These are phyloP conservation scores for Blastomyces emzantsi DNA, from an alignment of 2,329 filamentous ascomycete genomes.

Conservation along the genomic window DNA sequence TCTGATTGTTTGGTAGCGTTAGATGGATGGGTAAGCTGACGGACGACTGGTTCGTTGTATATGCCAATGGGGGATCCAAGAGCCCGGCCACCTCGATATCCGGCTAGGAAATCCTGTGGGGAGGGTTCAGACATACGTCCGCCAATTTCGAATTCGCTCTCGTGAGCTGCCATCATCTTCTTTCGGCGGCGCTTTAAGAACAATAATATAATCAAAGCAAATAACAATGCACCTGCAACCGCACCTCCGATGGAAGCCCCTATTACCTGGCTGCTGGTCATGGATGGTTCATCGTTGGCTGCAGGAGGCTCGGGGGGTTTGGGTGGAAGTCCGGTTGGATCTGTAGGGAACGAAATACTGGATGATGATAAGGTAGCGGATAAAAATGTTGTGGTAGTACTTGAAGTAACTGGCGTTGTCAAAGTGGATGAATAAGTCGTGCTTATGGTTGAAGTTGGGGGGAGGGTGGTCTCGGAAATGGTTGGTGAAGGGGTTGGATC, in stretches of 20 bases:
- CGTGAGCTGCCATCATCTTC: slow-evolving; percentile 17
- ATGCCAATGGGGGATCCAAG: slow-evolving; percentile 13
- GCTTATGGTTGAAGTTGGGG: neutral
- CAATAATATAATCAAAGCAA: slow-evolving; percentile 27
- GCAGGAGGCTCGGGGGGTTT: neutral
- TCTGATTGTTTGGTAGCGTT: neutral
- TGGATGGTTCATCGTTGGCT: neutral
- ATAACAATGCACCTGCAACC: slow-evolving; percentile 28
- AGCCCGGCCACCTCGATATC: slow-evolving; percentile 1
- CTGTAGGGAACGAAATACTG: neutral
- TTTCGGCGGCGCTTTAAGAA: slow-evolving; percentile 25
- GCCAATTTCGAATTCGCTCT: slow-evolving; percentile 31
- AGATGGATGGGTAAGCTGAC: neutral
- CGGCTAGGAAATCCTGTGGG: slow-evolving; percentile 19
- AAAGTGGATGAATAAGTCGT: neutral
- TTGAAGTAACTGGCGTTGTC: neutral
- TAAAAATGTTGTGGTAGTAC: neutral
- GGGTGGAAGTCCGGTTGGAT: neutral
- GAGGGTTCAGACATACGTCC: slow-evolving; percentile 30
- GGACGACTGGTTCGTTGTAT: slow-evolving; percentile 12
- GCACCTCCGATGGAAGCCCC: slow-evolving; percentile 32
- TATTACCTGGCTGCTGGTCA: slow-evolving; percentile 15
- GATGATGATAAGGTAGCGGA: neutral
- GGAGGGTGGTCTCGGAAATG: slow-evolving; percentile 10
- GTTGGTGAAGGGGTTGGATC: slow-evolving; percentile 11